These are phyloP conservation scores for Pseudogymnoascus sp. DNA, from an alignment of 2,329 filamentous ascomycete species.

Conservation along the genomic window DNA sequence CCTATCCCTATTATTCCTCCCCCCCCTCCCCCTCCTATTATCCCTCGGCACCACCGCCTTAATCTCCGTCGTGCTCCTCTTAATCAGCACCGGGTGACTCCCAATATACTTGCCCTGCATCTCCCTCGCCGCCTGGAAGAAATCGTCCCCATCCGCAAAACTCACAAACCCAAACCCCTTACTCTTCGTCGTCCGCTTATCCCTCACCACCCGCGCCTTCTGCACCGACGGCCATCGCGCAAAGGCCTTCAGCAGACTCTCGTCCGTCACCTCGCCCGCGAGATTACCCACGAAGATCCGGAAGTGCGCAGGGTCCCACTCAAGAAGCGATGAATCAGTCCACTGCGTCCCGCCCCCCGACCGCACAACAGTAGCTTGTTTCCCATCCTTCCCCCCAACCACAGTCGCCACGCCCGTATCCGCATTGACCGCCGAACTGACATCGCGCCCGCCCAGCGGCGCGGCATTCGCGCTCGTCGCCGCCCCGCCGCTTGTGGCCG, in stretches of 20 bases:
- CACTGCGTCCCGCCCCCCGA: conserved; percentile 87
- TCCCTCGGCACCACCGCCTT: conserved; percentile 66
- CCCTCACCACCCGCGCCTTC: conserved; percentile 87
- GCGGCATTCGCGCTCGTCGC: conserved; percentile 39
- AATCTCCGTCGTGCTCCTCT: conserved; percentile 87
- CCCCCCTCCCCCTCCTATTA: conserved; percentile 37
- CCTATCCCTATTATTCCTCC: conserved; percentile 29
- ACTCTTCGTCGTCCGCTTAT: conserved; percentile 93
- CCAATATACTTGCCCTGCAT: conserved; percentile 99
- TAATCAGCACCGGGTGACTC: conserved; percentile 83
- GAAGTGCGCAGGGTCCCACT: conserved; percentile 94
- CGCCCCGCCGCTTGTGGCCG: conserved; percentile 37
- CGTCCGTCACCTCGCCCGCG: conserved; percentile 94
- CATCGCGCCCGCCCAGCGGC: conserved; percentile 31
- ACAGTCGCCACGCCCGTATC: conserved; percentile 38
- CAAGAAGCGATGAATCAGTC: conserved; percentile 80
- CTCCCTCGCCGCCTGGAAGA: conserved; percentile 91
- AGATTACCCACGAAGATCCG: conserved; percentile 95
- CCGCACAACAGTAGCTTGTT: conserved; percentile 80
- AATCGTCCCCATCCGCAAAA: conserved; percentile 91
- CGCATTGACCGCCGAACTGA: conserved; percentile 37
- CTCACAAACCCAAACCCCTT: conserved; percentile 96
- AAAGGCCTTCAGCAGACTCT: conserved; percentile 91
- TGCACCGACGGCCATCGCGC: conserved; percentile 79
- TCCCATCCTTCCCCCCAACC: conserved; percentile 40